phyloP scores from a whole-genome alignment of 495 filamentous ascomycete genomes.

The Rostrohypoxylon terebratum region DNA sequence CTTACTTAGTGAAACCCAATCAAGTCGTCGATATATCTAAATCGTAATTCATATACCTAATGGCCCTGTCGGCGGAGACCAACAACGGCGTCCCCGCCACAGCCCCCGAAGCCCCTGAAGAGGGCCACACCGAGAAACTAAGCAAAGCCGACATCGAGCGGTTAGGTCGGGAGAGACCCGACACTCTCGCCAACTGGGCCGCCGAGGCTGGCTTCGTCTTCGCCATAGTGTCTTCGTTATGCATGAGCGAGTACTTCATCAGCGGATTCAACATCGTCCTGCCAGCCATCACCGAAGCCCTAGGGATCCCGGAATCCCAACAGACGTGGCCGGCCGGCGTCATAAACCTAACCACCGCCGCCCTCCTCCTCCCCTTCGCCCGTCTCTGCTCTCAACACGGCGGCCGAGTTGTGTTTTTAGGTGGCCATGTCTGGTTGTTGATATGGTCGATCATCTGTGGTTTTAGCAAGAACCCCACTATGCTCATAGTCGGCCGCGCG shows the following conservation, averaged over 20 bases:
- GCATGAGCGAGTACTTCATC: constrained; percentile 84
- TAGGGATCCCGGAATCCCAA: constrained; percentile 72
- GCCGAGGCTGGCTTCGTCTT: constrained; percentile 78
- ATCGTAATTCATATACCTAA: constrained; percentile 13
- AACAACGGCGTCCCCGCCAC: constrained; percentile 16
- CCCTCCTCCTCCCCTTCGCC: constrained; percentile 81
- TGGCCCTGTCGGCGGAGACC: constrained; percentile 27
- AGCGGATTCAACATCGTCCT: constrained; percentile 88
- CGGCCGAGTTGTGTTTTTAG: constrained; percentile 76
- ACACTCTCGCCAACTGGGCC: constrained; percentile 68
- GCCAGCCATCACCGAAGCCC: constrained; percentile 70
- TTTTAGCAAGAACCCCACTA: constrained; percentile 74
- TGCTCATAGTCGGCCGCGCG: constrained; percentile 81
- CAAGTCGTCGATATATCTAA: neutral
- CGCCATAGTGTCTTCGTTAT: constrained; percentile 78
- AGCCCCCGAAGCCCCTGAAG: constrained; percentile 17
- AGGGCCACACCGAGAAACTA: constrained; percentile 24
- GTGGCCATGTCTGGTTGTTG: constrained; percentile 76
- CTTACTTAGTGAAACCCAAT: neutral
- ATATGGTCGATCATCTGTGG: constrained; percentile 80
- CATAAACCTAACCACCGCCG: constrained; percentile 77
- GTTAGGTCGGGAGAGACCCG: constrained; percentile 77
- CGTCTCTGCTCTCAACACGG: constrained; percentile 83
- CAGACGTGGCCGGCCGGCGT: constrained; percentile 85
- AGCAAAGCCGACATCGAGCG: constrained; percentile 65